phyloP scores from a whole-genome alignment of 2,329 filamentous ascomycete genomes.

The Fusarium secorum region DNA sequence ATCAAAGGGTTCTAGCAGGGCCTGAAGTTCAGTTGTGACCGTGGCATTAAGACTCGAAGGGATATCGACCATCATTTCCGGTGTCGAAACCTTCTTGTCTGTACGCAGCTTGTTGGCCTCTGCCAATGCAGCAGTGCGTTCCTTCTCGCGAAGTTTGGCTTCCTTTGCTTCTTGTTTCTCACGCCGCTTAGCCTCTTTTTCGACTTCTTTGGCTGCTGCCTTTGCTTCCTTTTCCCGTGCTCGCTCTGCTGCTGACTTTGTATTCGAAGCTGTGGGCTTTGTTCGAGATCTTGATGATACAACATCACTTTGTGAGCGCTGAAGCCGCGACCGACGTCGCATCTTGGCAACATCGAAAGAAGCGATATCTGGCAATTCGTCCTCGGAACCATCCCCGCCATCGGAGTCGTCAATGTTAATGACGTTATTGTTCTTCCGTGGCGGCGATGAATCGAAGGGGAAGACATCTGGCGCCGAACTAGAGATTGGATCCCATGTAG shows the following conservation, averaged over 20 bases:
- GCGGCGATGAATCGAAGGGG: slow-evolving; percentile 31
- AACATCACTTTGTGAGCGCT: slow-evolving; percentile 46
- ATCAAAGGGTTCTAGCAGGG: slow-evolving; percentile 59
- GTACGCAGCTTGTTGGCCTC: slow-evolving; percentile 77
- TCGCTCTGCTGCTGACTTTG: slow-evolving; percentile 49
- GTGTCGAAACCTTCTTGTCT: slow-evolving; percentile 75
- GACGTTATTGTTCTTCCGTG: slow-evolving; percentile 28
- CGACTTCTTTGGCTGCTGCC: slow-evolving; percentile 58
- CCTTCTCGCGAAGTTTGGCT: slow-evolving; percentile 68
- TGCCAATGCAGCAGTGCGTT: slow-evolving; percentile 69
- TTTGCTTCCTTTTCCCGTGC: slow-evolving; percentile 55
- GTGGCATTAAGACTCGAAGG: slow-evolving; percentile 62
- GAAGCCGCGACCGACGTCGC: slow-evolving; percentile 35
- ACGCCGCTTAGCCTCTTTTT: slow-evolving; percentile 62
- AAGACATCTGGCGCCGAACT: slow-evolving; percentile 58
- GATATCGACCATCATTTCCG: slow-evolving; percentile 81
- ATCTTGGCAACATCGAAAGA: slow-evolving; percentile 50
- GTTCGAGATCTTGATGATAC: slow-evolving; percentile 32
- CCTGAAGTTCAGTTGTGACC: slow-evolving; percentile 55
- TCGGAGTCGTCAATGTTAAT: slow-evolving; percentile 51
- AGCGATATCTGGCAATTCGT: slow-evolving; percentile 59
- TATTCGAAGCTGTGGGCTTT: slow-evolving; percentile 35
- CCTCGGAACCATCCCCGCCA: slow-evolving; percentile 47
- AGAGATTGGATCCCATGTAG: slow-evolving; percentile 60
- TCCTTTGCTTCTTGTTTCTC: slow-evolving; percentile 69